Evolutionary conservation across 345 rosid genomes (phyloP).

Genomic region (Iberis pinnata): DNA sequence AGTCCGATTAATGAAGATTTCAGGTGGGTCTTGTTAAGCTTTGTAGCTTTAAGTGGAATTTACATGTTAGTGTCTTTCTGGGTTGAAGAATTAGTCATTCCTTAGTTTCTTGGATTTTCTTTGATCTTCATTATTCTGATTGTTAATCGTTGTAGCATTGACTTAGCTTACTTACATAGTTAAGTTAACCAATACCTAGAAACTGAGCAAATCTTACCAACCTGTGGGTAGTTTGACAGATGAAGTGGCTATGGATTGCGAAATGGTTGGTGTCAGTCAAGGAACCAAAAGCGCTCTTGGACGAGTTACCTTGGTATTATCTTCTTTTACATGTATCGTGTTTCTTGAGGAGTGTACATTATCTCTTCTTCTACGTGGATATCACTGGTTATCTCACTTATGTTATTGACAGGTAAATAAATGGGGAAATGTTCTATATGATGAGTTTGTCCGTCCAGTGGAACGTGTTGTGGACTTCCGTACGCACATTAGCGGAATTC

Average conservation of each 20-base stretch:
- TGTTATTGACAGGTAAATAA: slow-evolving; percentile 64
- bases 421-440: slow-evolving; percentile 85
- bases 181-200: not conserved
- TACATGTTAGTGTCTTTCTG: too few species aligned
- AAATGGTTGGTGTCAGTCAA: slow-evolving; percentile 92
- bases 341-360: too few species aligned
- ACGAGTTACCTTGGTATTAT: slow-evolving; percentile 72
- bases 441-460: slow-evolving; percentile 91
- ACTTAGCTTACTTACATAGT: not conserved
- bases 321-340: not conserved
- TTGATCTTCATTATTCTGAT: too few species aligned
- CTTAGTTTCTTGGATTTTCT: too few species aligned
- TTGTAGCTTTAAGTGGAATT: too few species aligned
- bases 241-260: slow-evolving; percentile 90
- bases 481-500: slow-evolving; percentile 81
- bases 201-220: slow-evolving; percentile 13
- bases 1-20: slow-evolving; percentile 55
- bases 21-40: slow-evolving; percentile 42
- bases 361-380: not conserved
- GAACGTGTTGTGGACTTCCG: slow-evolving; percentile 88
- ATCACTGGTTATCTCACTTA: slow-evolving; percentile 13
- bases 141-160: not conserved
- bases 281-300: slow-evolving; percentile 95
- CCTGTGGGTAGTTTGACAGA: slow-evolving; percentile 61
- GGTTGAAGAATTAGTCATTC: too few species aligned